Base-by-base conservation (phyloP, 2,329 filamentous ascomycete genomes). In the Colletotrichum sp. region DNA sequence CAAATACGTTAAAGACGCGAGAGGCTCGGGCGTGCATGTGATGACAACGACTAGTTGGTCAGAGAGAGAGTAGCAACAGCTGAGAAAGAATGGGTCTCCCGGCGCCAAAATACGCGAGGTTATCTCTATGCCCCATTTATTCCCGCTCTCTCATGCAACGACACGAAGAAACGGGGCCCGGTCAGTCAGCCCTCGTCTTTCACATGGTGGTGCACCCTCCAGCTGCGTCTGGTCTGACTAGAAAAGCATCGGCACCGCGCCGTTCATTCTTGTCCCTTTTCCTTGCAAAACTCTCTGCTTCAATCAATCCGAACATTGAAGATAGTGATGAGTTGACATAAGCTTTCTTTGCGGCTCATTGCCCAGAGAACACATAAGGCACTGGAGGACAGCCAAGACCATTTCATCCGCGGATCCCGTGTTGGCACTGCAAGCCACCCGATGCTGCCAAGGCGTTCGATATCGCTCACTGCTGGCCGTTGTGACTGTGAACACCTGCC, bases 341-440 rank as follows among this genome's bases (percentile, higher is more conserved):
- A 75, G 69, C 72, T 72, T 67, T 59, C 6, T 21, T 18, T 48
- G 18, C 60, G 32, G 39, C 57, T 52, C 21, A 21, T 61, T 43
- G 21, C 34, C 12, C 52, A 39, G 26, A n/a, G 21, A 21, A 39
- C 10, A 7, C 4, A 34, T 24, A 7, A 12, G 6, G 6, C 57
- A 63, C 12, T 28, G 21, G 24, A 64, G 32, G 57, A 15, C 67
- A 24, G 73, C 63, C 73, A 75, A 75, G 69, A 36, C n/a, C 26
- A 16, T n/a, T n/a, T 30, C 30, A 34, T 43, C 69, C 69, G 69
- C 61, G 39, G 36, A 43, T 72, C 69, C 69, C 57, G 63, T 32
- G 63, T 72, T 75, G 69, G 73, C 73, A 59, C 63, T 72, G 73
- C 63, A 75, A 75, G 73, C 73, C 73, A 68, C 69, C 73, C 73